Conservation (phyloP, 805 yeast species). For the Cyberlindnera lachancei region DNA sequence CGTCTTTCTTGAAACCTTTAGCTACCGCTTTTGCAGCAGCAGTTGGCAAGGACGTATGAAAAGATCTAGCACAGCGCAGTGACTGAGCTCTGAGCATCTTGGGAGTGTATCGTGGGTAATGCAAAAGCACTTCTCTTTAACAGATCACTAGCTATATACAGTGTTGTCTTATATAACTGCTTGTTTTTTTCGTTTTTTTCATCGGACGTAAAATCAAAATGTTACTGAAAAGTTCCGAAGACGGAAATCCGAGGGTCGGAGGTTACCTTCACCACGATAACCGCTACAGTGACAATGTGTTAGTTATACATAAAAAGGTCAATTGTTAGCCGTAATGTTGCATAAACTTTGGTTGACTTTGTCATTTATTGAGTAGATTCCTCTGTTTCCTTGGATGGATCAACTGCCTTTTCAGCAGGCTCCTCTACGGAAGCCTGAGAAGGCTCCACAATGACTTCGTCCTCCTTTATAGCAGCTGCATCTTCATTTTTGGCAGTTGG, state of each 20-base stretch:
- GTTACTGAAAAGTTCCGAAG: too few relatives aligned
- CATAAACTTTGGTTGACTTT: too few relatives aligned
- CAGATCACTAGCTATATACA: too few relatives aligned
- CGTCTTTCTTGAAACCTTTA: conserved; percentile 12
- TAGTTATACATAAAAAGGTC: too few relatives aligned
- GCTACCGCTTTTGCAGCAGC: conserved; percentile 12
- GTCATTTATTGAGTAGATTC: too few relatives aligned
- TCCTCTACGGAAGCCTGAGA: background rate
- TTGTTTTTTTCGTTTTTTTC: too few relatives aligned
- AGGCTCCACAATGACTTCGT: background rate
- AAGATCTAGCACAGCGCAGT: conserved; percentile 1
- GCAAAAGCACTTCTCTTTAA: background rate
- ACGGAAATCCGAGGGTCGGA: too few relatives aligned
- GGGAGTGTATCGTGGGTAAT: background rate
- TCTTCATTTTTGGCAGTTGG: background rate
- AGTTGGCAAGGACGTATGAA: background rate
- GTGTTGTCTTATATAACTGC: too few relatives aligned
- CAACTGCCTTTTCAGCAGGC: background rate
- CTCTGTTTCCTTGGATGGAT: background rate
- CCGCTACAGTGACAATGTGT: too few relatives aligned
- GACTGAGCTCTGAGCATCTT: conserved; percentile 6
- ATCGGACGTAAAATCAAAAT: too few relatives aligned
- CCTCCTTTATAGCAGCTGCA: background rate
- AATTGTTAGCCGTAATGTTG: too few relatives aligned
- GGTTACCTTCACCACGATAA: too few relatives aligned